Conservation (phyloP, 2,329 filamentous ascomycete genomes). For the Fusarium pseudoanthophilum region DNA sequence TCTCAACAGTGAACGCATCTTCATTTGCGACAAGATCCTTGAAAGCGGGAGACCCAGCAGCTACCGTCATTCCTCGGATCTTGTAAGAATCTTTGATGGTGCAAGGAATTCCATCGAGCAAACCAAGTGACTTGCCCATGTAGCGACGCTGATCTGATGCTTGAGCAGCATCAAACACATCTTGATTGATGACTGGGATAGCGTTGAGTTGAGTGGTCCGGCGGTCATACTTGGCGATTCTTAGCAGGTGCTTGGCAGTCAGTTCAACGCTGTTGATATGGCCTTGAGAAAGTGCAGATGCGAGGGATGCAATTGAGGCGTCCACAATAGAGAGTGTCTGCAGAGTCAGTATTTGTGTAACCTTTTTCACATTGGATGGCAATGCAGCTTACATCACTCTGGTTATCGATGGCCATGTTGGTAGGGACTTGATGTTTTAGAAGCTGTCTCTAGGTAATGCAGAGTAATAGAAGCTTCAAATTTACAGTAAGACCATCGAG, state of each 20-base stretch:
- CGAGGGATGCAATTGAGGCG: neutral
- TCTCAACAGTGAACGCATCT: conserved; percentile 62
- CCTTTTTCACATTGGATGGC: accelerated
- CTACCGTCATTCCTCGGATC: conserved; percentile 62
- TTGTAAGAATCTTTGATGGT: conserved; percentile 69
- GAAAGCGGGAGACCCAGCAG: conserved; percentile 66
- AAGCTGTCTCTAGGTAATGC: neutral
- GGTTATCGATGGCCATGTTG: neutral
- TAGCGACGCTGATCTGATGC: neutral
- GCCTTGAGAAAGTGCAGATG: neutral
- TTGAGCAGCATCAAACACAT: neutral
- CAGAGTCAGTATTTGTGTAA: neutral
- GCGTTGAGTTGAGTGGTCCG: neutral
- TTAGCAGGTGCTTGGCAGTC: neutral
- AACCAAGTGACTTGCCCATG: neutral
- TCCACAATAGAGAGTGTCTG: neutral
- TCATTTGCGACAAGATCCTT: conserved; percentile 59
- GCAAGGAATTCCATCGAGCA: neutral
- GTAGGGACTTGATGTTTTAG: neutral
- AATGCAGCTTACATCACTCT: neutral
- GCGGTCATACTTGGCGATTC: conserved; percentile 10
- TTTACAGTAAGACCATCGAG: neutral
- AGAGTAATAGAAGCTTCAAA: neutral
- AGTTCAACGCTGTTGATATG: neutral
- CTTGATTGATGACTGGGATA: neutral